phyloP scores from a whole-genome alignment of 331 rosid genomes.

The Phaseolus coccineus region DNA sequence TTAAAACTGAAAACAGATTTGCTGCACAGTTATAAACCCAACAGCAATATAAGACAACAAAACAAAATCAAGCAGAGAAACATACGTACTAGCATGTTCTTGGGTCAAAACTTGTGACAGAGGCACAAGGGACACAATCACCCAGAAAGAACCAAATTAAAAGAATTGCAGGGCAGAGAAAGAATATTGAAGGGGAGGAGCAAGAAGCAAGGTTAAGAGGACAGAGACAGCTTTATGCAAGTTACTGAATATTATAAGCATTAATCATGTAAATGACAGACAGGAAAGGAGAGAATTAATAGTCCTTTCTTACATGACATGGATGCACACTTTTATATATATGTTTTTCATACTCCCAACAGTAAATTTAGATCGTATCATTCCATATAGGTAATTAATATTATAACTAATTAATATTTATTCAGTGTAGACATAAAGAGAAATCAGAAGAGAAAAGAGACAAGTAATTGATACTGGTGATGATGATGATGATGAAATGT shows the following conservation, averaged over 20 bases:
- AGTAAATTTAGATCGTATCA: background rate
- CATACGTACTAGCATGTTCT: conserved; percentile 98
- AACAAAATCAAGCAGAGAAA: conserved; percentile 58
- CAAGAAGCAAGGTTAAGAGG: conserved; percentile 45
- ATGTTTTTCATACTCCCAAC: background rate
- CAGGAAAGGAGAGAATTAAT: conserved; percentile 35
- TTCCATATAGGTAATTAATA: background rate
- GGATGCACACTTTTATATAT: background rate
- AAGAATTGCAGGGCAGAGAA: conserved; percentile 25
- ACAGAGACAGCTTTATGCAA: conserved; percentile 46
- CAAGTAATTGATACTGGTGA: background rate
- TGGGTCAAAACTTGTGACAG: conserved; percentile 59
- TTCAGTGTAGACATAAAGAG: background rate
- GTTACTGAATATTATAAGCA: conserved; percentile 60
- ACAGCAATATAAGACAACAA: conserved; percentile 15
- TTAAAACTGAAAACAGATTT: conserved; percentile 11
- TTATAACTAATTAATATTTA: background rate
- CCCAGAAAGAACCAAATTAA: conserved; percentile 35
- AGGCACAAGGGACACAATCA: conserved; percentile 41
- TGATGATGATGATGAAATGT: too few relatives aligned
- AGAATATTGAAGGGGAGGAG: conserved; percentile 30
- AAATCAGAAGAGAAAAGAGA: background rate
- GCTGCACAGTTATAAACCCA: conserved; percentile 6
- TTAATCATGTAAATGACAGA: conserved; percentile 75
- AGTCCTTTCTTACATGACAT: conserved; percentile 9